Conservation (phyloP, 2,329 filamentous ascomycete species). For the Aspergillus brunneoviolaceus region DNA sequence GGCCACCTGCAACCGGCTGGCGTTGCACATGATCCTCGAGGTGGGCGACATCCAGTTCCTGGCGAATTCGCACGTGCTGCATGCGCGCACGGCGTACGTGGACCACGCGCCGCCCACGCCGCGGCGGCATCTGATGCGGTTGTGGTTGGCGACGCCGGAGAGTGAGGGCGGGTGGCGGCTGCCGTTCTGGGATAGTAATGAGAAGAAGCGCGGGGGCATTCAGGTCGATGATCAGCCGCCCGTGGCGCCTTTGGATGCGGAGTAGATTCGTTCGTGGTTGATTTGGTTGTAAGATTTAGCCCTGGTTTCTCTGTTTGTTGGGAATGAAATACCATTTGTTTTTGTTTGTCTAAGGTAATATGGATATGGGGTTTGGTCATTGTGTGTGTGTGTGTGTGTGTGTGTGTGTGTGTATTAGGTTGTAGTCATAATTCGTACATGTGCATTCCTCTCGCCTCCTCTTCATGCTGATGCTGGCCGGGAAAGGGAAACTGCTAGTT, state of each 20-base stretch:
- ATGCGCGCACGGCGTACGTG: slow-evolving; percentile 77
- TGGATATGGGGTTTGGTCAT: no score
- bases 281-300: slow-evolving; percentile 8
- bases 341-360: no score
- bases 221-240: slow-evolving; percentile 81
- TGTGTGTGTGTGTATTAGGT: no score
- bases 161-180: slow-evolving; percentile 80
- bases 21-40: slow-evolving; percentile 82
- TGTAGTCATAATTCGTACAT: no score
- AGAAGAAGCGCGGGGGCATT: slow-evolving; percentile 86
- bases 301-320: neutral
- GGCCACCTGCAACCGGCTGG: slow-evolving; percentile 68
- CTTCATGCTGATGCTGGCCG: no score
- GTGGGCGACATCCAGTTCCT: slow-evolving; percentile 88
- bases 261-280: slow-evolving; percentile 50
- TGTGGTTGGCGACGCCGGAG: slow-evolving; percentile 83
- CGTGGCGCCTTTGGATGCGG: slow-evolving; percentile 73
- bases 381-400: no score
- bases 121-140: slow-evolving; percentile 73
- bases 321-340: no score
- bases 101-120: slow-evolving; percentile 68
- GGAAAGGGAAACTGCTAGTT: no score
- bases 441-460: no score
- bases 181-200: slow-evolving; percentile 75
- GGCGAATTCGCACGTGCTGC: slow-evolving; percentile 75